Base-by-base conservation (phyloP, 192 early-diverging fungal species). In the Thamnidium elegans region DNA sequence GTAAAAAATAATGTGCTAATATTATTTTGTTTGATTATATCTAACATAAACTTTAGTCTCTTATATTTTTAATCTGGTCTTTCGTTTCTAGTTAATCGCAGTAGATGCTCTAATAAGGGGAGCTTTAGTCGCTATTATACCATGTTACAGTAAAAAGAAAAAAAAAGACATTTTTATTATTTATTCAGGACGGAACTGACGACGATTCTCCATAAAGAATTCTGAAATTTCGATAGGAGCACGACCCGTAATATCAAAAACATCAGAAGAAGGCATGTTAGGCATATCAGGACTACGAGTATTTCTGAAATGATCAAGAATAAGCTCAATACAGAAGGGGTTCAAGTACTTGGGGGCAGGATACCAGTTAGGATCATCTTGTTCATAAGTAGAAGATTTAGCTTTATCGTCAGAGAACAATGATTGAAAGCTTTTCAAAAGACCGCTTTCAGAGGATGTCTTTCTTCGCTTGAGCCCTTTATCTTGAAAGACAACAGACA, bases 181-280 rank as follows among this genome's bases (percentile, higher is more conserved):
- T 39, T 39, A 39, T 39, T 39, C 7, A 9, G 54, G 54, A 8
- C 8, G 23, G 32, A 55, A 55, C 3, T 34, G 23, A 21, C 32
- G 23, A 30, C 32, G 23, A n/a, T 55, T 55, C 6, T 55, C 31
- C 23, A n/a, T 31, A 55, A 55, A 55, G n/a, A 55, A 55, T 2
- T 2, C 2, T 34, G 23, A 8, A n/a, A 55, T 8, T 15, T 31
- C 13, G 7, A 15, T 55, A n/a, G 54, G 54, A 10, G 9, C 32
- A 55, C 10, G 54, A 2, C 54, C 54, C 7, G 32, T 55, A 30
- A 55, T 23, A 3, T 31, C 54, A 11, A 7, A 10, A 3, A 55
- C 4, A 32, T 55, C 54, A 15, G 14, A 8, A 14, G 54, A 32
- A 0, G 54, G 32, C 5, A 39, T 1, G 34, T 15, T 14, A n/a